Base-by-base conservation (phyloP, 371 early-diverging fungal species). In the Syncephalastrum racemosum region DNA sequence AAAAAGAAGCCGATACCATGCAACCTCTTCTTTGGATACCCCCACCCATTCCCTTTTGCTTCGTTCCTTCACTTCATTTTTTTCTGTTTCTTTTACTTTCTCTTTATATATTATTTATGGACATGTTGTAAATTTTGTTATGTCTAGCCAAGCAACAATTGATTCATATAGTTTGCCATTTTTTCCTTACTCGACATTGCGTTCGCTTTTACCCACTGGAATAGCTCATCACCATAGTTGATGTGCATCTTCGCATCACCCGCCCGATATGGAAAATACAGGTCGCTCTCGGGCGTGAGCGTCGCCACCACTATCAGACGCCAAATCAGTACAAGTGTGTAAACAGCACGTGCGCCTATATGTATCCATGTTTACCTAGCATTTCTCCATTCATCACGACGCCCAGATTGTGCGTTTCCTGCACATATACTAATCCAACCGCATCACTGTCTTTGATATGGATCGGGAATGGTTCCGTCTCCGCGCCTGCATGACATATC, bases 401-500 rank as follows among this genome's bases (percentile, higher is more conserved):
- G 4, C 42, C 49, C 0, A 59, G 22, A 4, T 12, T 50, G 40
- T 59, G 43, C 3, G 18, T 18, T 41, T 73, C 58, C 12, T 59
- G 50, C 5, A 62, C 47, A 50, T 62, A 73, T 1, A 64, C 6
- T 27, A 75, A 41, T 2, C 79, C 79, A 2, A 75, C 16, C 0
- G 31, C 58, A 47, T 71, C 75, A 3, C 73, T 73, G 49, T 67
- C 62, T 3, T 36, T 44, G 1, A 77, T 56, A 2, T 55, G 43
- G 12, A 71, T 16, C 8, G 55, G 24, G 25, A 77, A 65, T 10
- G 67, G 47, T 19, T 57, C 58, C 12, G 66, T 59, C 8, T 50
- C 61, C 7, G 54, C 55, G 4, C 19, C 16, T 2, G 46, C 19
- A 15, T 45, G 22, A 15, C n/a, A 54, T 44, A 23, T 27, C 27